phyloP scores from a whole-genome alignment of 2,329 filamentous ascomycete species.

The Pseudocercospora vitis region DNA sequence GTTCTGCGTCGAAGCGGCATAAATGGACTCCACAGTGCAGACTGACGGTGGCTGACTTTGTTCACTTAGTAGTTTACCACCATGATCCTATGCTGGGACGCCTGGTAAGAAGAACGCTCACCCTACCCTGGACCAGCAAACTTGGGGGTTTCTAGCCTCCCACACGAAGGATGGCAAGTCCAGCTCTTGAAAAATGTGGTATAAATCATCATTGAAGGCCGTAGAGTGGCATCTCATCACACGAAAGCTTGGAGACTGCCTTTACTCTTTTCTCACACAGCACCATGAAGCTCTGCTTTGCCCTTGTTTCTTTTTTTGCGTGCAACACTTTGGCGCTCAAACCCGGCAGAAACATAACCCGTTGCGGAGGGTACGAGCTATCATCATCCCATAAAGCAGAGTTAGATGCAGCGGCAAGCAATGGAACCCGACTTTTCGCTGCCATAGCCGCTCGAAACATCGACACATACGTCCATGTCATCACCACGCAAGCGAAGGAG shows the following conservation, averaged over 20 bases:
- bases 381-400: slow-evolving; percentile 1
- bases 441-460: slow-evolving; percentile 9
- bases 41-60: background rate
- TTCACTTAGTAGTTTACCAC: too few relatives aligned
- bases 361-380: background rate
- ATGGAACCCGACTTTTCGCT: slow-evolving; percentile 11
- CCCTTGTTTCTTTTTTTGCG: background rate
- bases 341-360: background rate
- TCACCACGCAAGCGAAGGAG: slow-evolving; percentile 37
- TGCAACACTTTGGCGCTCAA: background rate
- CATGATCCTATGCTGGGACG: too few relatives aligned
- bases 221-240: background rate
- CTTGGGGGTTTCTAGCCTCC: background rate
- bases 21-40: too few relatives aligned
- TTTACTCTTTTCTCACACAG: background rate
- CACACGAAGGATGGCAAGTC: background rate
- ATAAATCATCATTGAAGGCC: background rate
- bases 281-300: background rate
- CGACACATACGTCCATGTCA: slow-evolving; percentile 43
- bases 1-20: too few relatives aligned
- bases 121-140: too few relatives aligned
- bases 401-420: slow-evolving; percentile 8
- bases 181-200: background rate
- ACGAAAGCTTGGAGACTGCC: background rate
- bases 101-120: too few relatives aligned